Base-by-base conservation (phyloP, 2,329 filamentous ascomycete species). In the Hysterium pulicare region DNA sequence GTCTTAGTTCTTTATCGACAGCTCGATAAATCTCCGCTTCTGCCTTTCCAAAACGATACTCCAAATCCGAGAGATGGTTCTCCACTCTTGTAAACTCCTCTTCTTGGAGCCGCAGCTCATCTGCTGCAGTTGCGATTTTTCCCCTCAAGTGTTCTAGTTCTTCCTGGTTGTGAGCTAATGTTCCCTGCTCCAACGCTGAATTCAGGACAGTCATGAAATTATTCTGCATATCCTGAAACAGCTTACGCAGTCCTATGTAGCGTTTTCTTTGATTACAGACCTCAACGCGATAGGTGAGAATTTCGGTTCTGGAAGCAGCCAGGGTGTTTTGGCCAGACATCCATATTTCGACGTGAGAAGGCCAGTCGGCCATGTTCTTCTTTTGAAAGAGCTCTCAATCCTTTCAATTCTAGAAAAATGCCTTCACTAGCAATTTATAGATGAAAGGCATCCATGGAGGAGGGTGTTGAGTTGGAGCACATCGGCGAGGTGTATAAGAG, bases 11-110 rank as follows among this genome's bases (percentile, higher is more conserved):
- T 17, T 13, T 42, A 13, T 48, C 41, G 1, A 46, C 2, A 9
- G 44, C 33, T 5, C 23, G 41, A 36, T 45, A 51, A 1, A 49
- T 17, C 15, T 45, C 22, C 16, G 41, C 38, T 22, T 51, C 48
- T 10, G 43, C 5, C 16, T 45, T 30, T 6, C 23, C 37, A 10
- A 47, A 35, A 28, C 40, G 21, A 41, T 48, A 48, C 24, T 50
- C 48, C 11, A 44, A 22, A 23, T 22, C 38, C 1, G 37, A 48
- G 1, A 50, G 34, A 21, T 11, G 24, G 17, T 50, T 42, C 36
- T 48, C 45, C 11, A 44, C 6, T 13, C 13, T 13, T 13, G 31
- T n/a, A 5, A n/a, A 30, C 23, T 38, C 33, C 10, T 41, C 35
- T 13, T 40, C 32, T 16, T 41, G 33, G 3, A 11, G 7, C 15